A percentile compares a stretch with the other conserved stretches of the same genome.
Evolutionary conservation across 495 filamentous ascomycete species (phyloP).

Genomic region (Penicillium crystallinum): DNA sequence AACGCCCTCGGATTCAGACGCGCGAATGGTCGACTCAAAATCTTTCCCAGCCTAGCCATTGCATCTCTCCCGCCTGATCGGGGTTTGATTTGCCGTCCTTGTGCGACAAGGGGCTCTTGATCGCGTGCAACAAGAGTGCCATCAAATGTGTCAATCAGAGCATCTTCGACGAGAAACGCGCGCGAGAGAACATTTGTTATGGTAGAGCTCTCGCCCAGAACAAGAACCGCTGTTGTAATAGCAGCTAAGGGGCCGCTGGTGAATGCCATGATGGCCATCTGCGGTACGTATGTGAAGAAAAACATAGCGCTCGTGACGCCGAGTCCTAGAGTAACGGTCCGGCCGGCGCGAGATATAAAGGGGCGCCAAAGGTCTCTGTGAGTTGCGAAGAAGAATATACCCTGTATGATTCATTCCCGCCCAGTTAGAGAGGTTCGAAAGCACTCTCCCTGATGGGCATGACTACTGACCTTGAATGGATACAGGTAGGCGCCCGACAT

Average conservation of each 20-base stretch:
- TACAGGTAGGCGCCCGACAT: conserved; percentile 77
- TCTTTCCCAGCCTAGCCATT: conserved; percentile 67
- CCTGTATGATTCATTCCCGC: conserved; percentile 31
- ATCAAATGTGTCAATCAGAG: conserved; percentile 88
- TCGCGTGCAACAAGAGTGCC: conserved; percentile 60
- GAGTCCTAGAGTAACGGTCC: conserved; percentile 64
- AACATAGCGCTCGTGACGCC: conserved; percentile 77
- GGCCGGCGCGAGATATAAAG: conserved; percentile 60
- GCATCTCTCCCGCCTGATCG: conserved; percentile 32
- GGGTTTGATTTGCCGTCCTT: conserved; percentile 66
- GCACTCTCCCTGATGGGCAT: conserved; percentile 7
- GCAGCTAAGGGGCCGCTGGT: conserved; percentile 78
- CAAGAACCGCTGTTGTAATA: conserved; percentile 67
- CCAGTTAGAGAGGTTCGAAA: neutral
- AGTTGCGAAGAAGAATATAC: conserved; percentile 69
- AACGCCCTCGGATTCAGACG: conserved; percentile 60
- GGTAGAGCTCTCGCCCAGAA: conserved; percentile 76
- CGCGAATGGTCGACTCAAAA: conserved; percentile 63
- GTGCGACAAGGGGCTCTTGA: conserved; percentile 54
- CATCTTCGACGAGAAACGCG: conserved; percentile 71
- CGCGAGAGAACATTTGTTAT: conserved; percentile 69
- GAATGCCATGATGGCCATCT: conserved; percentile 69
- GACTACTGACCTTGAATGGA: conserved; percentile 63
- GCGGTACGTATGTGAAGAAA: conserved; percentile 83
- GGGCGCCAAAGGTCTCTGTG: conserved; percentile 53